Percentiles rank a stretch among this genome's conserved stretches.
phyloP scores from a whole-genome alignment of 2,329 filamentous ascomycete genomes.

The Trichoderma breve region DNA sequence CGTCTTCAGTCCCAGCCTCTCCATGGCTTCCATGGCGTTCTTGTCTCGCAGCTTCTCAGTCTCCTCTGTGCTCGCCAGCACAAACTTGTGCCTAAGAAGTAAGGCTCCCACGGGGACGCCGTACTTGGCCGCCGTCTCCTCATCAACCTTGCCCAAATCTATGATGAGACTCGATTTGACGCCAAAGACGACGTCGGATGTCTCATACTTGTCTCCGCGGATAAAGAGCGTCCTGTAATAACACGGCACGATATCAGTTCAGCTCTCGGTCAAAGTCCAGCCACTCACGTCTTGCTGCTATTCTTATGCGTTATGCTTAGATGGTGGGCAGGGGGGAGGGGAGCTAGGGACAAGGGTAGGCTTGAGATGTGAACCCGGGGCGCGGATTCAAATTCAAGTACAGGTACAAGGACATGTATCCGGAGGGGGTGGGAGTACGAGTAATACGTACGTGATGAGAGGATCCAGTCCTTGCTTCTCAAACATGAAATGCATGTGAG shows the following conservation, averaged over 20 bases:
- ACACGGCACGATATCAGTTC: background rate
- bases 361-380: background rate
- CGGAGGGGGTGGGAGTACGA: slow-evolving; percentile 35
- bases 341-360: background rate
- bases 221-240: slow-evolving; percentile 67
- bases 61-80: slow-evolving; percentile 54
- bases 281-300: background rate
- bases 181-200: slow-evolving; percentile 80
- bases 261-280: background rate
- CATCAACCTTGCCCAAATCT: slow-evolving; percentile 52
- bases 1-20: slow-evolving; percentile 64
- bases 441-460: slow-evolving; percentile 70
- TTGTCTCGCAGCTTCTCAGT: slow-evolving; percentile 63
- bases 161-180: slow-evolving; percentile 79
- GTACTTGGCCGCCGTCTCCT: slow-evolving; percentile 57
- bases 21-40: slow-evolving; percentile 63
- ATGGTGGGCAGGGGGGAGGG: background rate
- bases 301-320: background rate
- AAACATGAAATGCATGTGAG: slow-evolving; percentile 89
- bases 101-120: slow-evolving; percentile 61
- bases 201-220: slow-evolving; percentile 76
- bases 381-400: background rate
- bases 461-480: slow-evolving; percentile 75
- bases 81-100: slow-evolving; percentile 71
- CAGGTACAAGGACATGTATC: background rate